Conservation (phyloP, 805 yeast species). For the Saccharomyces eubayanus region DNA sequence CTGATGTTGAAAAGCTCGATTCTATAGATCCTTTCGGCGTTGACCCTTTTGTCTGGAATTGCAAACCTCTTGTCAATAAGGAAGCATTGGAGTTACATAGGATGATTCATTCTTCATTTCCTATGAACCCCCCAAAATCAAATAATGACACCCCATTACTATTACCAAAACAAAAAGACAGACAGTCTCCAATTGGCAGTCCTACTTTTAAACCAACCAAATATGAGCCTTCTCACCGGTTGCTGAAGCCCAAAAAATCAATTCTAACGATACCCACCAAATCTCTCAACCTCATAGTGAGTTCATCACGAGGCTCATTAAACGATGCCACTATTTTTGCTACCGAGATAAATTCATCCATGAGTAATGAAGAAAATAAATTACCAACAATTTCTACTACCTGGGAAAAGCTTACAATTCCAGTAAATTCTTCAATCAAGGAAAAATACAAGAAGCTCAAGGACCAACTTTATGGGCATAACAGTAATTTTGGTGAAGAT, state of each 20-base stretch:
- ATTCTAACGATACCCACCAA: constrained; percentile 15
- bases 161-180: constrained; percentile 1
- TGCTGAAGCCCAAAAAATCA: constrained; percentile 14
- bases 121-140: not conserved
- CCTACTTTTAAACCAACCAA: not conserved
- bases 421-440: constrained; percentile 23
- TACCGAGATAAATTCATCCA: constrained; percentile 25
- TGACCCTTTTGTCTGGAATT: constrained; percentile 5
- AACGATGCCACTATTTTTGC: constrained; percentile 30
- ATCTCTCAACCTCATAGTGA: constrained; percentile 21
- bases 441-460: constrained; percentile 17
- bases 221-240: constrained; percentile 16
- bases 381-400: constrained; percentile 19
- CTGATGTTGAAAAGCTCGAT: constrained; percentile 9
- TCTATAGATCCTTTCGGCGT: constrained; percentile 11
- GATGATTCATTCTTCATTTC: constrained; percentile 11
- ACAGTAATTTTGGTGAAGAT: not conserved
- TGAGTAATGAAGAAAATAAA: constrained; percentile 10
- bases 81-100: constrained; percentile 14
- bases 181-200: not conserved
- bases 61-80: constrained; percentile 4
- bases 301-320: constrained; percentile 24
- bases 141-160: not conserved
- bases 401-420: constrained; percentile 26
- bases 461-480: constrained; percentile 5